phyloP scores from a whole-genome alignment of 352 stramenopile species.

The Blastocystis sp. region DNA sequence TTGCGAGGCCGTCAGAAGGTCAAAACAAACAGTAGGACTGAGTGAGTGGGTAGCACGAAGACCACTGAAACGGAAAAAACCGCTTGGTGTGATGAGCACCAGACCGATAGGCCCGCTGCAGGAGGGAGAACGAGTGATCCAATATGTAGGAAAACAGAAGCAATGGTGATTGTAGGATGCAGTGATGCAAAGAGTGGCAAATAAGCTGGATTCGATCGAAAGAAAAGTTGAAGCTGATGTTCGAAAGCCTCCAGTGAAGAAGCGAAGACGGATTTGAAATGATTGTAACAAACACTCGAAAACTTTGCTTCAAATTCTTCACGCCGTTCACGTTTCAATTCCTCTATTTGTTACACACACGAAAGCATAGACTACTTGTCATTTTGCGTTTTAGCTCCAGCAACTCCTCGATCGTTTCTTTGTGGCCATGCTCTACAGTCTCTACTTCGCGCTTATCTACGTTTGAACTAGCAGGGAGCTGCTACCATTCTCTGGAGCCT shows the following conservation, averaged over 20 bases:
- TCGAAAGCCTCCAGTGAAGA: neutral
- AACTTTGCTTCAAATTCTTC: constrained; percentile 27
- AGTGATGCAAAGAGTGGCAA: neutral
- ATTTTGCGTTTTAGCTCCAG: constrained; percentile 30
- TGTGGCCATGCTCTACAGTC: neutral
- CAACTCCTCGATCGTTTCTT: constrained; percentile 45
- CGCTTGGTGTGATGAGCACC: neutral
- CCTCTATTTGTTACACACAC: neutral
- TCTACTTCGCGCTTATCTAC: constrained; percentile 29
- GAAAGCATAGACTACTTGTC: neutral
- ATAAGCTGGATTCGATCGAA: constrained; percentile 17
- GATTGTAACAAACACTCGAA: constrained; percentile 40
- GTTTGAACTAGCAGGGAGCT: too few relatives aligned
- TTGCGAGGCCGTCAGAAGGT: neutral
- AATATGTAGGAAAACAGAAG: neutral
- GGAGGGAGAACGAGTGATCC: neutral
- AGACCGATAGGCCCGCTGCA: neutral
- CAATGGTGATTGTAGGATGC: neutral
- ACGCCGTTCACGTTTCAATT: constrained; percentile 32
- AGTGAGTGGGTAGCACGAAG: neutral
- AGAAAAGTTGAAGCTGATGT: neutral
- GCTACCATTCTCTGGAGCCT: neutral
- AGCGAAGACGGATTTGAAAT: constrained; percentile 32
- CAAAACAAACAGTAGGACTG: neutral
- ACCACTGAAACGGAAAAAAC: neutral